Evolutionary conservation across 805 yeast species (phyloP), one percentile per base, ranked within the genome.

Genomic region (Scheffersomyces lignosus): DNA sequence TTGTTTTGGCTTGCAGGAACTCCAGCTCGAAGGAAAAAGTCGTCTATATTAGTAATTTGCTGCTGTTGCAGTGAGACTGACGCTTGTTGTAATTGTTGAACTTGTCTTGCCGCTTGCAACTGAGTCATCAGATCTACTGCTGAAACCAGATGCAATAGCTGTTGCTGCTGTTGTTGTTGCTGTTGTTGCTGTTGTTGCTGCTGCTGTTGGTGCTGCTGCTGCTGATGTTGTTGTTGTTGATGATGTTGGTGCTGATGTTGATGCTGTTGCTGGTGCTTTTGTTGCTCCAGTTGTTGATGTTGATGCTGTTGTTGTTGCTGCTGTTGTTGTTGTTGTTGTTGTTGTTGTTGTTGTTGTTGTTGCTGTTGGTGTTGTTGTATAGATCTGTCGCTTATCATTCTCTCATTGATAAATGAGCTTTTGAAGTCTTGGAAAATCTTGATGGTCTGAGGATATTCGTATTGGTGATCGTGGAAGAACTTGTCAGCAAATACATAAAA

Each of bases 341-440:
- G 38, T 5, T 5, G 10, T 7, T 20, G 24, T 20, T 20, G 24
- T 10, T 17, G 14, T 18, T 18, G 27, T 7, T 29, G 29, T 16
- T 34, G 29, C 13, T 34, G 33, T 13, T 16, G 24, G 16, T 15
- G 14, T 16, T 27, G 31, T 4, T 25, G 24, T 7, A 20, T 31
- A n/a, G 47, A 37, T 18, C 47, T 32, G 24, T 53, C 41, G 36
- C 57, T 62, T n/a, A 63, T 58, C 25, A 68, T 62, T 38, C 73
- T 43, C 48, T 70, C 75, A 36, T 66, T 66, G 35, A 58, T 54
- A 38, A 70, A 69, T 15, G 73, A 58, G 31, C 49, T 55, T 46
- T 69, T 69, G 49, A 70, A 68, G 39, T 69, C 71, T 41, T 66
- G 73, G 48, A 67, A 70, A 9, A 64, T 51, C 47, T 67, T 66